Evolutionary conservation across 192 early-diverging fungal species (phyloP), one percentile per base, ranked within the genome.

Genomic region (Powellomyces hirtus): DNA sequence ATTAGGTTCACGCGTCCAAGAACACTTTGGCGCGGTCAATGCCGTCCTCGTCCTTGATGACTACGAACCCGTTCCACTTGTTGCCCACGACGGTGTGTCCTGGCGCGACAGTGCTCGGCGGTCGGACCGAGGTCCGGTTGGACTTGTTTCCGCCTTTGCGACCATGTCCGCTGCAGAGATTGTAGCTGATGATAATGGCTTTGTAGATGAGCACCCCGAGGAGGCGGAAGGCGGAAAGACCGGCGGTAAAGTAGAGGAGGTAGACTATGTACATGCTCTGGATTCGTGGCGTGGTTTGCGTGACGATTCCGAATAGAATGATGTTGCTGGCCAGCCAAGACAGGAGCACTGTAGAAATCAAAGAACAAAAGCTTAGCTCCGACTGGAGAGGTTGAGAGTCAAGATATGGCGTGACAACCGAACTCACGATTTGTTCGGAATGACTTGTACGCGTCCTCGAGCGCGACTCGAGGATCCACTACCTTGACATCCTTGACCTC

Each of bases 381-480:
- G 14, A 75, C 72, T 16, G 14, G 27, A 26, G 20, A 38, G 31
- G 53, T 42, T 34, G 30, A 57, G 8, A 24, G 27, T 1, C 1
- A 56, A 14, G 26, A 56, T n/a, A n/a, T n/a, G n/a, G n/a, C n/a
- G n/a, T n/a, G n/a, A n/a, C n/a, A n/a, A n/a, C n/a, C n/a, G 40
- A 60, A 38, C 31, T 77, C 46, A n/a, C 27, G 76, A 22, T 62
- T 78, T 37, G 69, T 64, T 16, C 38, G 29, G 89, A 91, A 60
- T 80, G 80, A 22, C 37, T 70, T 70, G 60, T 70, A 62, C 2
- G 33, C 24, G 20, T 70, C 68, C 22, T 70, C 59, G 27, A 57
- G 59, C 8, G 24, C 37, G 14, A 38, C 13, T 18, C 68, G 42
- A 4, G 59, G 42, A 20, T 70, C 68, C 20, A 70, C 59, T 13